Conservation (phyloP, 139 green algal species). For the Yamagishiella unicocca region DNA sequence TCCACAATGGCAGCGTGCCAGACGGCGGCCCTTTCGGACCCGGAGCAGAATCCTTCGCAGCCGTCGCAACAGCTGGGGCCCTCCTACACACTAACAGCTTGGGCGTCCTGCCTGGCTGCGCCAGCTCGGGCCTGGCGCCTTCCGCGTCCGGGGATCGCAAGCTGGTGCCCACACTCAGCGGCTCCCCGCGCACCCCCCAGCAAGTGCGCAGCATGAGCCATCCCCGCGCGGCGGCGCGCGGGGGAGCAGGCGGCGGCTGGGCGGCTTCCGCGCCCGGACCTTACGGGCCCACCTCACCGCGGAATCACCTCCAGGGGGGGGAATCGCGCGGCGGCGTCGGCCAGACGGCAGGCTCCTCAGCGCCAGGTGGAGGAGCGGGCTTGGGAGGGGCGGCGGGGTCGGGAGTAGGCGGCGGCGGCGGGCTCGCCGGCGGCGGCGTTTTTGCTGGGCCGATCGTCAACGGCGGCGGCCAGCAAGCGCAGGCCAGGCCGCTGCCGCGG, state of each 20-base stretch:
- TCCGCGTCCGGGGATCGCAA: background rate
- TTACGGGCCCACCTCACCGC: background rate
- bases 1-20: background rate
- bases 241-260: no score
- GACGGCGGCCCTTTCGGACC: background rate
- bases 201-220: background rate
- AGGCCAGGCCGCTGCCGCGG: background rate
- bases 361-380: background rate
- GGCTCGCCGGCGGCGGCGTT: background rate
- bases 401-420: background rate
- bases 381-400: background rate
- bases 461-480: background rate
- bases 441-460: no score
- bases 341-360: no score
- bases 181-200: no score
- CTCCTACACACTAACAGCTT: background rate
- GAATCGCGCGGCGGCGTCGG: no score
- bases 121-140: background rate
- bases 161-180: slow-evolving; percentile 18
- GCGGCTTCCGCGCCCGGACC: no score
- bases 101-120: background rate
- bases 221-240: background rate
- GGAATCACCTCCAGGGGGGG: background rate
- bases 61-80: background rate
- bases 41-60: background rate